A percentile compares a stretch with the other conserved stretches of the same genome.
phyloP scores from a whole-genome alignment of 208 protist species.

The Wallacemonas rigidus region DNA sequence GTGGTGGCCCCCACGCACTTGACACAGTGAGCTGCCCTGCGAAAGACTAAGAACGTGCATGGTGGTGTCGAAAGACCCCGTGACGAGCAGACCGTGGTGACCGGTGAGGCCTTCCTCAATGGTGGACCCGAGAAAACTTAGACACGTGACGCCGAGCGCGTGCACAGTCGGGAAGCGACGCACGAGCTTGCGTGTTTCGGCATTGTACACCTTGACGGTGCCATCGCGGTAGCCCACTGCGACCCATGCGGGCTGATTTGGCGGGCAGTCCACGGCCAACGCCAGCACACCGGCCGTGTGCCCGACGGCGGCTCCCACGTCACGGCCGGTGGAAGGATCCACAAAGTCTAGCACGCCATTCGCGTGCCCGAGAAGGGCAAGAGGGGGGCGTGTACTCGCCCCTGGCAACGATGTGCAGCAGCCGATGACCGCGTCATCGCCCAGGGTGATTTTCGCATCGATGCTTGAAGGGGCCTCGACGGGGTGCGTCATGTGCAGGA shows the following conservation, averaged over 20 bases:
- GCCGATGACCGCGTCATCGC: conserved; percentile 27
- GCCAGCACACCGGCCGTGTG: conserved; percentile 63
- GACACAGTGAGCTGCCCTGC: conserved; percentile 35
- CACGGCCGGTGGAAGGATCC: conserved; percentile 22
- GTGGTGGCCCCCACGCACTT: conserved; percentile 52
- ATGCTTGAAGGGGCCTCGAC: conserved; percentile 37
- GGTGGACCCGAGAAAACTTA: conserved; percentile 57
- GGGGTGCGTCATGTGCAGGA: conserved; percentile 22
- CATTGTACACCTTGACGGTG: conserved; percentile 81
- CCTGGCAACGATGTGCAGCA: conserved; percentile 28
- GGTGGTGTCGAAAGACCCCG: conserved; percentile 68
- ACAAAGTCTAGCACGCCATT: conserved; percentile 72
- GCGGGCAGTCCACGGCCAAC: conserved; percentile 31
- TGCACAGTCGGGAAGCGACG: conserved; percentile 72
- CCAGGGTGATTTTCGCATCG: conserved; percentile 34
- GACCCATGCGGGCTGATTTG: conserved; percentile 42
- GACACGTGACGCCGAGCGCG: conserved; percentile 56
- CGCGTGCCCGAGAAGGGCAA: conserved; percentile 58
- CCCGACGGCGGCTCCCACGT: conserved; percentile 34
- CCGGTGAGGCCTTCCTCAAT: conserved; percentile 35
- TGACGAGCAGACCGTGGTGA: conserved; percentile 57
- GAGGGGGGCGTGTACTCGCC: background rate
- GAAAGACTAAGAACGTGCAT: conserved; percentile 65
- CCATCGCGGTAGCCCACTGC: conserved; percentile 83
- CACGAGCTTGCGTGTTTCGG: conserved; percentile 60